These are phyloP conservation scores for Solanum microdontum DNA, from an alignment of 257 asterid species.

Conservation along the genomic window DNA sequence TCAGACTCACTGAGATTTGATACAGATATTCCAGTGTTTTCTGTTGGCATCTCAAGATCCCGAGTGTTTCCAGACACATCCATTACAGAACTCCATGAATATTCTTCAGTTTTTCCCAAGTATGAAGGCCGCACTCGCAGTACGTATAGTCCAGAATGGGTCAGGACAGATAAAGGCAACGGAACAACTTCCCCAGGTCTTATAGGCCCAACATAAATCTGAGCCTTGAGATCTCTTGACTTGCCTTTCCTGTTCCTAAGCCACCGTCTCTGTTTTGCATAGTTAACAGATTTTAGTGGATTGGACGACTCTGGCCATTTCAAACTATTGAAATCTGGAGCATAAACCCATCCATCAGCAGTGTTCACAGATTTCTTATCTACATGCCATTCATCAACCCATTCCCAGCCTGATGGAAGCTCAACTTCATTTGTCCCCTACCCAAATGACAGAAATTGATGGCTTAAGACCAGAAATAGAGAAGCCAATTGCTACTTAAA, in stretches of 20 bases:
- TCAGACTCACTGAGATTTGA: slow-evolving; percentile 56
- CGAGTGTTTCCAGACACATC: slow-evolving; percentile 35
- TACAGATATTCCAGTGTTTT: slow-evolving; percentile 46
- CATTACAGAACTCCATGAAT: slow-evolving; percentile 76
- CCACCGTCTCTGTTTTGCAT: slow-evolving; percentile 88
- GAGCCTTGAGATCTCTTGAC: slow-evolving; percentile 23
- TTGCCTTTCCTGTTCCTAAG: slow-evolving; percentile 50
- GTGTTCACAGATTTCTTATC: slow-evolving; percentile 51
- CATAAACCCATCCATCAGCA: slow-evolving; percentile 93
- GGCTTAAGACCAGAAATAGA: background rate
- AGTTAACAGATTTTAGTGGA: slow-evolving; percentile 42
- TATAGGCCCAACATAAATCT: slow-evolving; percentile 53
- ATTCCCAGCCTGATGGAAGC: slow-evolving; percentile 75
- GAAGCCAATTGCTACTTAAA: background rate
- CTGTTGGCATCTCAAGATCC: slow-evolving; percentile 30
- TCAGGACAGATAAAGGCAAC: slow-evolving; percentile 71
- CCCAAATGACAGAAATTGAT: slow-evolving; percentile 5
- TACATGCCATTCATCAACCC: slow-evolving; percentile 85
- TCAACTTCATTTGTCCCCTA: slow-evolving; percentile 55
- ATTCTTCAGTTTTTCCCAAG: slow-evolving; percentile 28
- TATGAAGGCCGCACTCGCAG: slow-evolving; percentile 61
- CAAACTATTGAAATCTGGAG: slow-evolving; percentile 55
- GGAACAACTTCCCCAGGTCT: slow-evolving; percentile 65
- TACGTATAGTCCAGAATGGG: slow-evolving; percentile 40
- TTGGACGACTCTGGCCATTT: slow-evolving; percentile 75